Base-by-base conservation (phyloP, 2,329 filamentous ascomycete species). In the Septoria petroselini region DNA sequence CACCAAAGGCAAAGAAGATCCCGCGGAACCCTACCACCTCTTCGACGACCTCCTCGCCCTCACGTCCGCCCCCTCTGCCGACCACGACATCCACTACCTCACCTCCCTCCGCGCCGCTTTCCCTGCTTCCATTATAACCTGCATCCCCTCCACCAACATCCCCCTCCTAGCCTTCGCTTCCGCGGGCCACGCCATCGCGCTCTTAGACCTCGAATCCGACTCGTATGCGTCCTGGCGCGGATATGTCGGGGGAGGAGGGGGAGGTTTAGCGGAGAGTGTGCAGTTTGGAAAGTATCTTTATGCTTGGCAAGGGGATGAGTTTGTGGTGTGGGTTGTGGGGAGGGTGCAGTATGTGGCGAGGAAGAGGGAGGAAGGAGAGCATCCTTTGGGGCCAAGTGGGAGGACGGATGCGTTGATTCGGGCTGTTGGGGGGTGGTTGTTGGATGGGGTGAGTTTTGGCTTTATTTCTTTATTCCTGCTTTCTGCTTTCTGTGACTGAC, bases 311-410 rank as follows among this genome's bases (percentile, higher is more conserved):
- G 56, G 58, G 5, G 65, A 72, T 50, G 60, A 68, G 39, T 73
- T 71, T 54, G 67, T 72, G 27, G 48, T 73, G n/a, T 73, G 70
- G 51, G 55, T 52, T 1, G 62, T 72, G 14, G 46, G 55, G 2
- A 49, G 53, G n/a, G 46, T 72, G 7, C 71, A 73, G 50, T 73
- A 72, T 51, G 61, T 73, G 25, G 57, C 72, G 38, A 72, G 70
- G 47, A 70, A 71, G 53, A 64, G 67, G 1, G 55, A 52, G 5
- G 54, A 51, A 1, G 48, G 50, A 4, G 71, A 73, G 57, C 65
- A 62, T 23, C 49, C 60, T 2, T 52, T 61, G 7, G 68, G 66
- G 1, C 64, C 69, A 14, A 71, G 68, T 4, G 57, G 57, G 2
- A 54, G 62, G n/a, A 68, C 68, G 7, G 69, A 72, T 53, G 59